Percentiles rank a stretch among this genome's conserved stretches.
phyloP scores from a whole-genome alignment of 2,329 filamentous ascomycete genomes.

The Aspergillus sp. region DNA sequence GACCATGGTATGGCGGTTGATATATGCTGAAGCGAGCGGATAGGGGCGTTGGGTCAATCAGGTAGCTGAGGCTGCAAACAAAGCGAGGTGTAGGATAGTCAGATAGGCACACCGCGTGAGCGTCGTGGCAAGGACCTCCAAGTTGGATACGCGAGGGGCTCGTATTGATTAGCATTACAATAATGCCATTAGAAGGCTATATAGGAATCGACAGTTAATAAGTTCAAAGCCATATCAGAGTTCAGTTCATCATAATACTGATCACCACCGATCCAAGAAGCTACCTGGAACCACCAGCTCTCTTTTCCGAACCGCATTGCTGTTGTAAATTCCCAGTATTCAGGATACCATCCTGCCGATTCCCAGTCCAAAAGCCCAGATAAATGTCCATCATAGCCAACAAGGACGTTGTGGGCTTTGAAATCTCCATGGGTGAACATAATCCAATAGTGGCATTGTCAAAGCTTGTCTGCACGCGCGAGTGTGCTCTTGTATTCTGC shows the following conservation, averaged over 20 bases:
- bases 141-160: too few relatives aligned
- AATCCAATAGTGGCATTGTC: neutral
- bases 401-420: conserved; percentile 10
- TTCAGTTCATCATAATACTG: conserved; percentile 14
- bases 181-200: conserved; percentile 9
- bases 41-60: too few relatives aligned
- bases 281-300: conserved; percentile 8
- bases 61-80: too few relatives aligned
- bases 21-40: too few relatives aligned
- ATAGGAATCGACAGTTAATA: conserved; percentile 20
- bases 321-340: neutral
- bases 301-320: neutral
- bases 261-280: conserved; percentile 15
- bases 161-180: too few relatives aligned
- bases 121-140: too few relatives aligned
- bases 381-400: conserved; percentile 9
- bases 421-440: conserved; percentile 13
- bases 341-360: neutral
- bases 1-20: too few relatives aligned
- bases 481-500: conserved; percentile 20
- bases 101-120: too few relatives aligned
- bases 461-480: conserved; percentile 10
- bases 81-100: too few relatives aligned
- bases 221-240: conserved; percentile 16
- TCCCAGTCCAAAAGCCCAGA: conserved; percentile 3